phyloP scores from a whole-genome alignment of 768 basidiomycete species.

The Phylloporus rhodoxanthus region DNA sequence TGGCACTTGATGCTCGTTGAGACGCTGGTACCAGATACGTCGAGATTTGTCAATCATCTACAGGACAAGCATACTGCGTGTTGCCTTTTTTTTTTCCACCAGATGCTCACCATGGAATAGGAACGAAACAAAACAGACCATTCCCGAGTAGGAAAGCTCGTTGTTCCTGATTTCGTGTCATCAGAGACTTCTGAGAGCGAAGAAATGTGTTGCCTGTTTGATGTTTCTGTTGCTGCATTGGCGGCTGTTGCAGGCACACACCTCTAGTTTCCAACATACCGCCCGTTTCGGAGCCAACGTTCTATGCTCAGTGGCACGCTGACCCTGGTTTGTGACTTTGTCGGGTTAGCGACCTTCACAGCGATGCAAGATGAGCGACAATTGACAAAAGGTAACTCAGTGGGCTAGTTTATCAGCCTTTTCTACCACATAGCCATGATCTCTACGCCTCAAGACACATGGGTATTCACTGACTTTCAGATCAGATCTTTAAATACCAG shows the following conservation, averaged over 20 bases:
- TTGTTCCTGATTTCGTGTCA: too few species aligned
- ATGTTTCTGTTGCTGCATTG: constrained; percentile 29
- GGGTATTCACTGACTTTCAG: constrained; percentile 66
- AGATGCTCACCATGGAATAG: too few species aligned
- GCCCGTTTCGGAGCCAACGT: too few species aligned
- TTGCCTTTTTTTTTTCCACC: too few species aligned
- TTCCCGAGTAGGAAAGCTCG: too few species aligned
- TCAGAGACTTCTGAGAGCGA: too few species aligned
- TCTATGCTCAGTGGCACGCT: constrained; percentile 58
- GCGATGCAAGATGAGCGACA: not conserved
- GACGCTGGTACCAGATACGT: not conserved
- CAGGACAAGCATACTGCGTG: too few species aligned
- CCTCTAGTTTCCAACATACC: constrained; percentile 74
- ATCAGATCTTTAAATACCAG: constrained; percentile 38
- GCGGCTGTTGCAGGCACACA: constrained; percentile 51
- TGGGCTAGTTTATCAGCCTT: not conserved
- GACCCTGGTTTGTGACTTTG: not conserved
- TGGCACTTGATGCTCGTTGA: not conserved
- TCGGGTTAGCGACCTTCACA: constrained; percentile 43
- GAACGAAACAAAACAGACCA: too few species aligned
- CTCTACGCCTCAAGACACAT: constrained; percentile 52
- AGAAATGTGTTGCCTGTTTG: constrained; percentile 32
- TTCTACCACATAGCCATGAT: constrained; percentile 23
- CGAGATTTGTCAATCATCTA: not conserved
- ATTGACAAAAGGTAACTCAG: not conserved